A percentile compares a stretch with the other conserved stretches of the same genome.
These are phyloP conservation scores for Lactuca sativa DNA, from an alignment of 129 eudicot genomes.

Conservation along the genomic window DNA sequence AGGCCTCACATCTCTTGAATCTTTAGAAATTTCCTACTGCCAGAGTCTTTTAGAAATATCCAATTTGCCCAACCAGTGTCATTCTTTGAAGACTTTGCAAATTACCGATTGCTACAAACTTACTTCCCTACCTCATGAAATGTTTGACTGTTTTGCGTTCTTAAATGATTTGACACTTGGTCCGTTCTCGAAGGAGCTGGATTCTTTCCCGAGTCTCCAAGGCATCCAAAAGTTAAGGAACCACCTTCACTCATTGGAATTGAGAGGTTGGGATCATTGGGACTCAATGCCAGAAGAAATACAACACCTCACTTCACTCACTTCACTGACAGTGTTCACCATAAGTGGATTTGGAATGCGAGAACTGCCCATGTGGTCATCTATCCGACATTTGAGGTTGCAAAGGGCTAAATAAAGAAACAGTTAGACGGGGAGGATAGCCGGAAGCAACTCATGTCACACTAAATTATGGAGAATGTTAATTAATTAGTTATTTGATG, in stretches of 20 bases:
- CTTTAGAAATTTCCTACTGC: neutral
- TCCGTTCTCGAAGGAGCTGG: no score
- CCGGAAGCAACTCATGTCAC: neutral
- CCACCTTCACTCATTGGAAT: neutral
- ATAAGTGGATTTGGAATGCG: neutral
- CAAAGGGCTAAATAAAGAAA: neutral
- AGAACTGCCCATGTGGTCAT: slow-evolving; percentile 1
- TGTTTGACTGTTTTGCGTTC: no score
- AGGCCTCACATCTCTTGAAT: slow-evolving; percentile 5
- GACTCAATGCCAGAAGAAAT: neutral
- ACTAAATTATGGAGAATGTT: no score
- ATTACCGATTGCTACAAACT: neutral
- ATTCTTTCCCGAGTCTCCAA: neutral
- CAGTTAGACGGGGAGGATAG: neutral
- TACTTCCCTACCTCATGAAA: neutral
- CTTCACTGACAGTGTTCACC: neutral
- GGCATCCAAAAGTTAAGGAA: slow-evolving; percentile 4
- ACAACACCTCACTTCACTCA: slow-evolving; percentile 3
- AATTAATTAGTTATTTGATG: no score
- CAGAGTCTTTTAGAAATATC: neutral
- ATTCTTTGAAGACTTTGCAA: neutral
- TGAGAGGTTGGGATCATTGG: neutral
- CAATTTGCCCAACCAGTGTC: neutral
- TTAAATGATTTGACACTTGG: neutral
- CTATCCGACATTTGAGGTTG: slow-evolving; percentile 2